Conservation (phyloP, 140 eudicot genomes). For the Erigeron philadelphicus region DNA sequence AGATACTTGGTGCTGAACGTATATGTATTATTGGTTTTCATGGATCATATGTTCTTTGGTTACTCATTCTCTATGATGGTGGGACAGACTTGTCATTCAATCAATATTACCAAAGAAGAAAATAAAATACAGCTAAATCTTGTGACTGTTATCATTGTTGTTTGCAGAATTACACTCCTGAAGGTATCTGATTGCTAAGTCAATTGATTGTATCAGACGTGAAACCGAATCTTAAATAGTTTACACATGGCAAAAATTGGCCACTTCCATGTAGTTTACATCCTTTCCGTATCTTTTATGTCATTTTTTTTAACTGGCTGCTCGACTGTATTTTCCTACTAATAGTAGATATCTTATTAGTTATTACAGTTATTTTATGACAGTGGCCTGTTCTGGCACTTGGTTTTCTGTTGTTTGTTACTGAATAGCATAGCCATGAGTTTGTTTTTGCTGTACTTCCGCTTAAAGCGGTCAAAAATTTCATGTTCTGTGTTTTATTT, state of each 20-base stretch:
- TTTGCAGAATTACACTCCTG: background rate
- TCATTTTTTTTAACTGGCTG: slow-evolving; percentile 9
- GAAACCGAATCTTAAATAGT: background rate
- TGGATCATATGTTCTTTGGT: too few relatives aligned
- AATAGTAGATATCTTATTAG: background rate
- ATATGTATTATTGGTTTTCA: too few relatives aligned
- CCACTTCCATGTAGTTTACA: background rate
- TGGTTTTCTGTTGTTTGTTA: slow-evolving; percentile 16
- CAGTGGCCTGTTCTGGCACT: background rate
- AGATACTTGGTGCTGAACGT: too few relatives aligned
- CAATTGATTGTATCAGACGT: background rate
- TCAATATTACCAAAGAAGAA: background rate
- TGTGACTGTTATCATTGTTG: background rate
- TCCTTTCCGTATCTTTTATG: background rate
- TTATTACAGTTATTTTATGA: background rate
- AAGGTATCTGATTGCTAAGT: background rate
- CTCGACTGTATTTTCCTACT: slow-evolving; percentile 1
- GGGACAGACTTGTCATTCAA: background rate
- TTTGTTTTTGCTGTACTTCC: slow-evolving; percentile 19
- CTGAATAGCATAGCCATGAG: slow-evolving; percentile 11
- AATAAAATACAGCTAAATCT: too few relatives aligned
- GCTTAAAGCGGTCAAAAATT: slow-evolving; percentile 10
- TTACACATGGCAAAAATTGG: slow-evolving; percentile 4
- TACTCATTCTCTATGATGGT: background rate
- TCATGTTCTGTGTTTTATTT: slow-evolving; percentile 10